Evolutionary conservation across 2,329 filamentous ascomycete species (phyloP).

Genomic region (Lachnum nothofagi): DNA sequence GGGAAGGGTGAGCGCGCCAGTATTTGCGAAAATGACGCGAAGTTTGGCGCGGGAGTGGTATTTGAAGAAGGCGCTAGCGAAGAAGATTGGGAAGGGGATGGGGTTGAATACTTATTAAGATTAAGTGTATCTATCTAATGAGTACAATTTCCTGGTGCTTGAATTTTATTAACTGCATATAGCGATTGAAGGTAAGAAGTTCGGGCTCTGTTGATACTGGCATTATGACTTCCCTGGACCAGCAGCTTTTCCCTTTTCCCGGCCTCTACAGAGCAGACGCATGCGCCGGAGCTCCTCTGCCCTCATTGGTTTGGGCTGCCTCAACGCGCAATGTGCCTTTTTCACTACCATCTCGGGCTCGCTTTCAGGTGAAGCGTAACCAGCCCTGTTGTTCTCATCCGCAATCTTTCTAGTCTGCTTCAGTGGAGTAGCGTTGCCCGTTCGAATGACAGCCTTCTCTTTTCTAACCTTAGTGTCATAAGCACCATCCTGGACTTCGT

Average conservation of each 20-base stretch:
- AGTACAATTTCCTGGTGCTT: too few relatives aligned
- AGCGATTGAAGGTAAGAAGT: too few relatives aligned
- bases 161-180: too few relatives aligned
- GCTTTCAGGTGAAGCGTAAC: background rate
- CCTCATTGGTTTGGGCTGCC: constrained; percentile 28
- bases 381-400: background rate
- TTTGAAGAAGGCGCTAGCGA: constrained; percentile 73
- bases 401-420: background rate
- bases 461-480: constrained; percentile 1
- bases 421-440: constrained; percentile 10
- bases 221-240: constrained; percentile 5
- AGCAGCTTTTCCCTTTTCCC: constrained; percentile 9
- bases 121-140: too few relatives aligned
- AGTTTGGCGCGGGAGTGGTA: constrained; percentile 75
- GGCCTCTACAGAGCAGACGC: constrained; percentile 27
- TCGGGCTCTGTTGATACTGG: constrained; percentile 1
- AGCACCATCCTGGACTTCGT: constrained; percentile 8
- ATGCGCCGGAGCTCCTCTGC: constrained; percentile 29
- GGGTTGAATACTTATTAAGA: constrained; percentile 44
- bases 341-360: constrained; percentile 25
- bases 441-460: constrained; percentile 7
- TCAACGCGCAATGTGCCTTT: constrained; percentile 27
- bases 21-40: constrained; percentile 74
- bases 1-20: constrained; percentile 64
- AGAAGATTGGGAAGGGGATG: constrained; percentile 74